A percentile compares a stretch with the other conserved stretches of the same genome.
Evolutionary conservation across 768 basidiomycete genomes (phyloP).

Genomic region (Kwoniella dendrophila): DNA sequence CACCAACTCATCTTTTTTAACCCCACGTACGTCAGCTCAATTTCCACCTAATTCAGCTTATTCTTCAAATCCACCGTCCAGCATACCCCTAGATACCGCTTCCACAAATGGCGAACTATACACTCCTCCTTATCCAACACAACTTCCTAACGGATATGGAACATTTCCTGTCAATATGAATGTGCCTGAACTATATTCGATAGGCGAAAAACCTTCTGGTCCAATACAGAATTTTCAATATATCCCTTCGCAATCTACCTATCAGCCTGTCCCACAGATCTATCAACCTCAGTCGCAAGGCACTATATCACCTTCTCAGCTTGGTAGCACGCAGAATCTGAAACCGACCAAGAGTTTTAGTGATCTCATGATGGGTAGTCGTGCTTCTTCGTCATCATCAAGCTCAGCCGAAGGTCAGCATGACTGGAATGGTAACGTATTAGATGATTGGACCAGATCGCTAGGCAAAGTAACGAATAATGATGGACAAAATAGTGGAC

Average conservation of each 20-base stretch:
- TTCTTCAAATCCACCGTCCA: constrained; percentile 18
- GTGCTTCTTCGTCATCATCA: constrained; percentile 40
- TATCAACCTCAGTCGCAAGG: constrained; percentile 21
- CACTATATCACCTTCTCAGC: constrained; percentile 39
- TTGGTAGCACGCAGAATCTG: constrained; percentile 25
- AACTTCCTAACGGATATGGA: constrained; percentile 9
- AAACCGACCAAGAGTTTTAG: constrained; percentile 34
- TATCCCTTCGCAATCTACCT: constrained; percentile 9
- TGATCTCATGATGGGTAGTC: constrained; percentile 36
- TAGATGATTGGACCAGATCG: constrained; percentile 29
- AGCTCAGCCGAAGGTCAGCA: constrained; percentile 38
- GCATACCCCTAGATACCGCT: neutral
- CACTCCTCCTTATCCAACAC: constrained; percentile 18
- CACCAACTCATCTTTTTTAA: constrained; percentile 9
- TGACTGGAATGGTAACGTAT: constrained; percentile 25
- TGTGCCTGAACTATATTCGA: neutral
- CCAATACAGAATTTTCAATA: constrained; percentile 9
- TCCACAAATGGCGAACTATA: constrained; percentile 24
- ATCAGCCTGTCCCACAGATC: constrained; percentile 6
- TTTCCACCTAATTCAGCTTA: constrained; percentile 12
- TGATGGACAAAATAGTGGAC: neutral
- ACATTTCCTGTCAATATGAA: neutral
- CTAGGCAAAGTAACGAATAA: constrained; percentile 11
- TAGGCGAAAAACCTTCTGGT: constrained; percentile 2
- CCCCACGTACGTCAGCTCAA: constrained; percentile 13